Percentiles rank a stretch among this genome's conserved stretches.
phyloP scores from a whole-genome alignment of 73 alveolate genomes.

The Paramecium octaurelia region DNA sequence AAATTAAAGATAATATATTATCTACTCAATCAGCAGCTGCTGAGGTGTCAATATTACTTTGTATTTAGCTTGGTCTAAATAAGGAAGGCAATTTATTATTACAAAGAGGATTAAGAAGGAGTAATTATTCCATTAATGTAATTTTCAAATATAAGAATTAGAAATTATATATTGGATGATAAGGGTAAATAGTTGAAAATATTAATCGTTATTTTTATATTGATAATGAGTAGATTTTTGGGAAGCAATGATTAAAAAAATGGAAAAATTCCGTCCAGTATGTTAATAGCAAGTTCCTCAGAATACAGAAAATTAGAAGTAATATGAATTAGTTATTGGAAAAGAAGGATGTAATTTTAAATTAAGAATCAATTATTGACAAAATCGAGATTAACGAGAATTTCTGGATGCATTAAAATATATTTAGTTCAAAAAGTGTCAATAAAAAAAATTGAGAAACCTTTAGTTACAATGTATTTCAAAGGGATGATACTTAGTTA shows the following conservation, averaged over 20 bases:
- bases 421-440: neutral
- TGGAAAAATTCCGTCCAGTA: slow-evolving; percentile 52
- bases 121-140: neutral
- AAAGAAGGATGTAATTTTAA: slow-evolving; percentile 46
- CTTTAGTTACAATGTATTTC: neutral
- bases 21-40: slow-evolving; percentile 23
- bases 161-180: neutral
- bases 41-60: slow-evolving; percentile 42
- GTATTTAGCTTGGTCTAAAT: neutral
- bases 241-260: neutral
- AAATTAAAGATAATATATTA: too few relatives aligned
- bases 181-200: neutral
- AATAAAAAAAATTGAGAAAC: neutral
- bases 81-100: slow-evolving; percentile 13
- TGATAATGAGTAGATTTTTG: slow-evolving; percentile 42
- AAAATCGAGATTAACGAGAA: too few relatives aligned
- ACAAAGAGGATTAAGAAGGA: slow-evolving; percentile 19
- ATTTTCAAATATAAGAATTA: neutral
- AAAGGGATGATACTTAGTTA: neutral
- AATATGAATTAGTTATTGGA: neutral
- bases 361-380: slow-evolving; percentile 30
- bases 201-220: slow-evolving; percentile 40
- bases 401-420: too few relatives aligned
- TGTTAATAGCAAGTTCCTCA: slow-evolving; percentile 42
- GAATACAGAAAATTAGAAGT: slow-evolving; percentile 22